These are phyloP conservation scores for Pythium myriotylum DNA, from an alignment of 352 stramenopile genomes.

Conservation along the genomic window DNA sequence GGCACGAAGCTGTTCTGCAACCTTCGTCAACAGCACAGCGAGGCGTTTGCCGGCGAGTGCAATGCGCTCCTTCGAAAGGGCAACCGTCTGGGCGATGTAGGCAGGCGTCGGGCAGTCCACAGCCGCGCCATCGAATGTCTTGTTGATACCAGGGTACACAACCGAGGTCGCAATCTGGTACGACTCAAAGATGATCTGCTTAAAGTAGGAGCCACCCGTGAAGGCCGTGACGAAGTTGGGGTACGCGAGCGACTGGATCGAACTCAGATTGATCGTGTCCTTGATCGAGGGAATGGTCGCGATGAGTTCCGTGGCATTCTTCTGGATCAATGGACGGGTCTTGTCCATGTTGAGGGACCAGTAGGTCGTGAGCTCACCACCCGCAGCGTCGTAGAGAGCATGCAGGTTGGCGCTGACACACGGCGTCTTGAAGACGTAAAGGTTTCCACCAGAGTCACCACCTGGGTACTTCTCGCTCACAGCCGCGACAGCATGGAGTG, in stretches of 20 bases:
- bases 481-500: conserved; percentile 52
- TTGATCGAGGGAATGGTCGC: conserved; percentile 3
- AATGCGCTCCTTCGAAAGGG: conserved; percentile 52
- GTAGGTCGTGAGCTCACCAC: conserved; percentile 58
- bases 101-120: conserved; percentile 38
- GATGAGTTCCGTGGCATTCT: conserved; percentile 50
- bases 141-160: conserved; percentile 31
- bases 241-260: conserved; percentile 22
- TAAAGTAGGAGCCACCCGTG: conserved; percentile 18
- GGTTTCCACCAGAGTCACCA: conserved; percentile 65
- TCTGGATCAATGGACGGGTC: conserved; percentile 20
- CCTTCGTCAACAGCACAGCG: conserved; percentile 57
- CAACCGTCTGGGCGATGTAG: conserved; percentile 42
- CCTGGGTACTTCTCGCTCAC: conserved; percentile 47
- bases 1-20: conserved; percentile 48
- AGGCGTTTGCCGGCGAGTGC: conserved; percentile 54
- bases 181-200: conserved; percentile 29
- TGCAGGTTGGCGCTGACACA: conserved; percentile 67
- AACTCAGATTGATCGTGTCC: conserved; percentile 22
- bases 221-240: conserved; percentile 19
- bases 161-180: conserved; percentile 27
- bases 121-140: conserved; percentile 28
- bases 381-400: conserved; percentile 60
- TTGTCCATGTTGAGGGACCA: conserved; percentile 40
- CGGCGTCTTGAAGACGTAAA: conserved; percentile 47